Percentiles rank a stretch among this genome's conserved stretches.
phyloP scores from a whole-genome alignment of 768 basidiomycete genomes.

The Calocybe indica region DNA sequence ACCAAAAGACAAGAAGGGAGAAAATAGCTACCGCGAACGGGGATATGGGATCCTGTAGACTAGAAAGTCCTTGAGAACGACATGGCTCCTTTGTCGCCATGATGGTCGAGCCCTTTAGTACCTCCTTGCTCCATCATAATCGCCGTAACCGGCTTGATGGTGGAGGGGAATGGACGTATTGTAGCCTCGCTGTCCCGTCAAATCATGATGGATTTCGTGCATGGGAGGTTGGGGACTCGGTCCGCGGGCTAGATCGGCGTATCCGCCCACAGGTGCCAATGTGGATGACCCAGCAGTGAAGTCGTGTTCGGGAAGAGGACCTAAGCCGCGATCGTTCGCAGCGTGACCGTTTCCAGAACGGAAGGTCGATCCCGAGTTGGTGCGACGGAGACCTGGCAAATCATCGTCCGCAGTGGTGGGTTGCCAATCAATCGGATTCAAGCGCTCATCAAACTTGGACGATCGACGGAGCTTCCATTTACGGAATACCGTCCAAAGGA shows the following conservation, averaged over 20 bases:
- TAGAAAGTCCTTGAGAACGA: conserved; percentile 2
- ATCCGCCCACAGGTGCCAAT: conserved; percentile 69
- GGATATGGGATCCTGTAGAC: conserved; percentile 1
- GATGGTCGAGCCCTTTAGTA: not conserved
- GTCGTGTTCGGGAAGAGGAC: conserved; percentile 65
- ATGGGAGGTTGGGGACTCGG: conserved; percentile 64
- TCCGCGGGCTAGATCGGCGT: conserved; percentile 77
- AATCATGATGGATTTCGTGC: conserved; percentile 42
- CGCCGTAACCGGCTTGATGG: conserved; percentile 44
- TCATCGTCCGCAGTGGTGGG: conserved; percentile 50
- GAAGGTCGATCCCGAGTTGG: conserved; percentile 60
- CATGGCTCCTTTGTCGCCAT: not conserved
- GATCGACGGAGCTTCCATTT: conserved; percentile 89
- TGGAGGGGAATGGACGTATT: conserved; percentile 58
- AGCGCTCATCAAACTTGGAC: conserved; percentile 72
- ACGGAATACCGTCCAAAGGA: conserved; percentile 87
- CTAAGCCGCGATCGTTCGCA: conserved; percentile 23
- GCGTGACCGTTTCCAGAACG: conserved; percentile 42
- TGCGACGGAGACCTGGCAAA: conserved; percentile 45
- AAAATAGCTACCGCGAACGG: too few relatives aligned
- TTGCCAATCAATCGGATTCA: conserved; percentile 87
- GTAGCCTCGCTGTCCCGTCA: conserved; percentile 43
- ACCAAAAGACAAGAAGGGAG: not conserved
- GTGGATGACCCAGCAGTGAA: conserved; percentile 58
- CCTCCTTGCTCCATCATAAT: conserved; percentile 17